Evolutionary conservation across 257 asterid genomes (phyloP), one percentile per base, ranked within the genome.

Genomic region (Plantago elongata): DNA sequence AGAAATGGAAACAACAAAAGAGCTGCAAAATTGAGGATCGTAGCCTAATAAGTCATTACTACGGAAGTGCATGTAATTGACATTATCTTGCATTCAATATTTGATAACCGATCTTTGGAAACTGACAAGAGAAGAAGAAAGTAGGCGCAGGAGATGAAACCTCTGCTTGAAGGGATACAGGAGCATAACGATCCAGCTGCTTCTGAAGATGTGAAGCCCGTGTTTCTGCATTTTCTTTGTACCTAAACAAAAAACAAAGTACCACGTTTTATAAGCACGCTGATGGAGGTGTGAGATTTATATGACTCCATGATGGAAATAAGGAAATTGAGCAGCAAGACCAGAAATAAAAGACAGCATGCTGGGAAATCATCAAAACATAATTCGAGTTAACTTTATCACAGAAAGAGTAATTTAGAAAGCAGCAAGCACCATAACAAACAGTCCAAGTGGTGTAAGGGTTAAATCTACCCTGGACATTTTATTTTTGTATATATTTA

Each of bases 141-240:
- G 45, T 55, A 13, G 57, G 44, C 17, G 15, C 22, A 38, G 49
- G 64, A 45, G 67, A 64, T 29, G 44, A 65, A 75, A 93, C 99
- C 97, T 93, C 99, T 46, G 94, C 88, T 13, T 70, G 71, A 51
- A 89, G 94, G 60, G 95, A 81, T 70, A 90, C 74, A 70, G 44
- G 87, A 63, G 97, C 91, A 76, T 89, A 93, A 67, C 95, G 96
- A 49, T 77, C 76, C 50, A 87, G 85, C 87, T 84, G 83, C 82
- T 89, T 89, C 62, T 89, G 82, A 54, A 93, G 84, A 75, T n/a
- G 34, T 69, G 71, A 75, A 60, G 75, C 71, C 62, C 94, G 88
- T 18, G 75, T 70, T 67, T 87, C 91, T 38, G 75, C 75, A 71
- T 84, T 81, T 74, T 79, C 81, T 51, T 72, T 82, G 86, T 87